Evolutionary conservation across 2,329 filamentous ascomycete genomes (phyloP).

Genomic region (Pyrenophora tritici-repentis): DNA sequence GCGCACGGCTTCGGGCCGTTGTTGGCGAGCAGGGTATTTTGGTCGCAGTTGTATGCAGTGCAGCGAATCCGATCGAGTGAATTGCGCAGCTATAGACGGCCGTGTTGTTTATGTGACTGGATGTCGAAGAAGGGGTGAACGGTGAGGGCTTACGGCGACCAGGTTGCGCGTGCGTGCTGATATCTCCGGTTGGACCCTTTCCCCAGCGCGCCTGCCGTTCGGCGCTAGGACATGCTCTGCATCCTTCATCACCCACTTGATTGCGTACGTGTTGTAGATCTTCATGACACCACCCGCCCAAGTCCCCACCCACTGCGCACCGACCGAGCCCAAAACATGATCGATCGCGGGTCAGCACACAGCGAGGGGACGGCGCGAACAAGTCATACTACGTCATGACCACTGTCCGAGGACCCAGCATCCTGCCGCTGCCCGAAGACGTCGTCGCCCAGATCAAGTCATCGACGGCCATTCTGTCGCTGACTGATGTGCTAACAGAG

Average conservation of each 20-base stretch:
- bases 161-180: background rate
- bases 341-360: conserved; percentile 5
- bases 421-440: conserved; percentile 70
- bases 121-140: background rate
- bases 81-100: background rate
- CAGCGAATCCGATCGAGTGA: background rate
- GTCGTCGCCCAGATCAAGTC: conserved; percentile 82
- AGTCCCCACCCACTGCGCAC: conserved; percentile 4
- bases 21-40: background rate
- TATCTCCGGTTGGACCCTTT: conserved; percentile 24
- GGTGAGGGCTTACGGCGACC: background rate
- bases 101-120: background rate
- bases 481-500: conserved; percentile 72
- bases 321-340: conserved; percentile 10
- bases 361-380: background rate
- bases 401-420: conserved; percentile 44
- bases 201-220: conserved; percentile 13
- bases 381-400: conserved; percentile 20
- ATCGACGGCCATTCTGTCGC: conserved; percentile 75
- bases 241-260: conserved; percentile 6
- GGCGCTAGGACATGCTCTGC: conserved; percentile 5
- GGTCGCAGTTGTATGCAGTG: background rate
- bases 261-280: conserved; percentile 13
- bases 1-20: background rate
- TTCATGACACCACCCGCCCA: conserved; percentile 8